Base-by-base conservation (phyloP, 2,329 filamentous ascomycete genomes). In the Cladorrhinum sp. region DNA sequence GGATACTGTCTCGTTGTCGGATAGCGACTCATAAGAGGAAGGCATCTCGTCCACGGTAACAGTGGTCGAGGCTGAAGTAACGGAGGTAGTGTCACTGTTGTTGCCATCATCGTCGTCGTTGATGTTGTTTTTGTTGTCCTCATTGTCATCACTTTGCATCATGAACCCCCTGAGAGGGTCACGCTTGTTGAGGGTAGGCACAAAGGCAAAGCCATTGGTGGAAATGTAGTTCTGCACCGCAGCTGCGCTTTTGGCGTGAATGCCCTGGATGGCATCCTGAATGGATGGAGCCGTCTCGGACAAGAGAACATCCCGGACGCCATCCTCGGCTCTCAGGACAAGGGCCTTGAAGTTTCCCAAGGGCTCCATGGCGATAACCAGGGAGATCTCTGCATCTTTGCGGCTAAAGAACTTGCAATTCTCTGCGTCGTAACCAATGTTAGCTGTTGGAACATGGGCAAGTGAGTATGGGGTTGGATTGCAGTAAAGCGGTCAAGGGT, bases 211-310 rank as follows among this genome's bases (percentile, higher is more conserved):
- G 51, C 75, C 76, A 51, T 74, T 70, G 23, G 67, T 66, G n/a
- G 61, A 45, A 57, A 75, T 69, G 64, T 71, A 66, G 48, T 69
- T 64, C 41, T 71, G 68, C 48, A 76, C 72, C n/a, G 72, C 73
- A 48, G 74, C 72, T n/a, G 76, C 75, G 9, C 75, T 75, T 61
- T 71, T 74, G 50, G 65, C 60, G 60, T 77, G 73, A n/a, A 79
- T 73, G 16, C 68, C 60, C 55, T 74, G 70, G 5, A 78, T 65
- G 9, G 76, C 76, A 3, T 70, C 70, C 22, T 69, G 58, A 7
- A 70, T 59, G 16, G 71, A 70, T 16, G 60, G 50, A 6, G 67
- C 73, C 1, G 70, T 64, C 20, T 72, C 74, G n/a, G 71, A 71
- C 9, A 78, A 64, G 13, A 74, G 62, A 18, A 65, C 68, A 24